These are phyloP conservation scores for Aspergillus piperis DNA, from an alignment of 2,329 filamentous ascomycete species.

Conservation along the genomic window DNA sequence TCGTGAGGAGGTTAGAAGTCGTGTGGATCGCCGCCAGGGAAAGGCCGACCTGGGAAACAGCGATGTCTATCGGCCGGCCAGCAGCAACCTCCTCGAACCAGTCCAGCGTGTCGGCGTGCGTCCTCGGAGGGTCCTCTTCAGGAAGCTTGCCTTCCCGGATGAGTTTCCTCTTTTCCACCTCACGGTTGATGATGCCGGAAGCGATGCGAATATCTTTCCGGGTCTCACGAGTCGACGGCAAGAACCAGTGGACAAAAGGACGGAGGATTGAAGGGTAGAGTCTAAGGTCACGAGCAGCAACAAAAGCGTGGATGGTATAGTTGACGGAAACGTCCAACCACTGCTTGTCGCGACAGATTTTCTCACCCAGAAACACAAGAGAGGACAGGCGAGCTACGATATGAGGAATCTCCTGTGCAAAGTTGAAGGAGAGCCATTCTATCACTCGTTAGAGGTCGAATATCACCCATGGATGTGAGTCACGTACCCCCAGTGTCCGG, in stretches of 20 bases:
- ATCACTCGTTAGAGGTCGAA: slow-evolving; percentile 10
- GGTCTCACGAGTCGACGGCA: slow-evolving; percentile 45
- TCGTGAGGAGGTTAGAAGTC: slow-evolving; percentile 41
- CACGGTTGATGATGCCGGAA: slow-evolving; percentile 34
- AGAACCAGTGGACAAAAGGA: slow-evolving; percentile 48
- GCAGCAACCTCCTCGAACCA: slow-evolving; percentile 28
- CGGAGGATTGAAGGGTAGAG: slow-evolving; percentile 45
- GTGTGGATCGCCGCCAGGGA: slow-evolving; percentile 38
- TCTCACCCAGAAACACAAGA: slow-evolving; percentile 54
- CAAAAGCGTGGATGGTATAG: slow-evolving; percentile 24
- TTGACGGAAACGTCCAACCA: slow-evolving; percentile 51
- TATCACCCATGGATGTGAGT: not conserved
- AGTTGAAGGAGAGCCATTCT: slow-evolving; percentile 59
- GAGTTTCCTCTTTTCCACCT: slow-evolving; percentile 27
- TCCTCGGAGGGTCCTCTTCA: slow-evolving; percentile 17
- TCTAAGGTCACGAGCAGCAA: slow-evolving; percentile 43
- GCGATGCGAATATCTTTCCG: slow-evolving; percentile 42
- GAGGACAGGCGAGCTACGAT: slow-evolving; percentile 58
- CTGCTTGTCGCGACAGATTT: slow-evolving; percentile 54
- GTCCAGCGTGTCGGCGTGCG: slow-evolving; percentile 29
- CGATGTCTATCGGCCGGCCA: slow-evolving; percentile 19
- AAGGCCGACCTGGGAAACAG: slow-evolving; percentile 28
- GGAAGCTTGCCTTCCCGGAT: slow-evolving; percentile 25
- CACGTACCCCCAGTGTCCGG: slow-evolving; percentile 28
- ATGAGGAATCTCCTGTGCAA: slow-evolving; percentile 56